These are phyloP conservation scores for Claviceps monticola DNA, from an alignment of 2,329 filamentous ascomycete species.

Conservation along the genomic window DNA sequence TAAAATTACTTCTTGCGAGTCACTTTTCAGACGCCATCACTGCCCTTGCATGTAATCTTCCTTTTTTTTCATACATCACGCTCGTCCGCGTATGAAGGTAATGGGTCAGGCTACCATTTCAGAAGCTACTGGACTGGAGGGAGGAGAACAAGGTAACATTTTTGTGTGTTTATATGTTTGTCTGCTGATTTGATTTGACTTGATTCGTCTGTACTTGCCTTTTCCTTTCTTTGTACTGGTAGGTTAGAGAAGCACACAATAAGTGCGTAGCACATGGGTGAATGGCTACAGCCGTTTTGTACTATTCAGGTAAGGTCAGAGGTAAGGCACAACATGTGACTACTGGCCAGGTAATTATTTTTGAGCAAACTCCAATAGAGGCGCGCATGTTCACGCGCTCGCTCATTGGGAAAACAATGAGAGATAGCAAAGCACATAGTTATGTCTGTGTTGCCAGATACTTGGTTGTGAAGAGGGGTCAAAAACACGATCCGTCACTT, in stretches of 20 bases:
- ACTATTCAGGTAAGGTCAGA: slow-evolving; percentile 37
- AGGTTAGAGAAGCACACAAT: slow-evolving; percentile 4
- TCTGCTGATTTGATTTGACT: background rate
- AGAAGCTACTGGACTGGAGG: slow-evolving; percentile 11
- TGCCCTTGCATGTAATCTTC: background rate
- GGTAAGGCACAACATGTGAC: slow-evolving; percentile 33
- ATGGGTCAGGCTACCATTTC: background rate
- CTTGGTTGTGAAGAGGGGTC: too few relatives aligned
- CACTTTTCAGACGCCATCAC: background rate
- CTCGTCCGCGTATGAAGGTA: slow-evolving; percentile 1
- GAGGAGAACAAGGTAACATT: slow-evolving; percentile 1
- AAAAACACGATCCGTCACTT: too few relatives aligned
- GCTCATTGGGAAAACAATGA: too few relatives aligned
- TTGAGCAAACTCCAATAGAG: background rate
- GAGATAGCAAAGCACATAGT: too few relatives aligned
- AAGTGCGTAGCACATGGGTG: slow-evolving; percentile 2
- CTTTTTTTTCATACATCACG: background rate
- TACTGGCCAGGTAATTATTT: slow-evolving; percentile 15
- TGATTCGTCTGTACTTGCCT: background rate
- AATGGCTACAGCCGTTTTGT: slow-evolving; percentile 1
- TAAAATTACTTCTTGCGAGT: too few relatives aligned
- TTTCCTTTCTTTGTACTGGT: slow-evolving; percentile 7
- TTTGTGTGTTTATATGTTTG: background rate
- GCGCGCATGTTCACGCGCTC: too few relatives aligned
- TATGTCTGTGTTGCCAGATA: too few relatives aligned